Percentiles rank a stretch among this genome's conserved stretches.
These are phyloP conservation scores for Ramichloridium luteum DNA, from an alignment of 2,329 filamentous ascomycete genomes.

Conservation along the genomic window DNA sequence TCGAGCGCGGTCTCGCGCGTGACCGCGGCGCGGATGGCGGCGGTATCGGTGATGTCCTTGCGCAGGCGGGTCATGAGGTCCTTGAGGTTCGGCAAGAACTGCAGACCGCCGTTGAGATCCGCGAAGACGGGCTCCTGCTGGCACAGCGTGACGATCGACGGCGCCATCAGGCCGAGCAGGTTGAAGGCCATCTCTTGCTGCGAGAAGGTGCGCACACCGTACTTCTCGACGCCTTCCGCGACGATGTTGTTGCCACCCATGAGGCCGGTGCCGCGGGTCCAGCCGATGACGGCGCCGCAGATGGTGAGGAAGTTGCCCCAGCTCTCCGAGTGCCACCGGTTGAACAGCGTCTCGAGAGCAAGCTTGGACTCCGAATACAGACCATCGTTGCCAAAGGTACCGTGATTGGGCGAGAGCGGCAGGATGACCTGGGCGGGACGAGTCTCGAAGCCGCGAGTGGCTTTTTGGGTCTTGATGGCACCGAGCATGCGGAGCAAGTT, in stretches of 20 bases:
- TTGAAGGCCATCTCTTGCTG: constrained; percentile 99
- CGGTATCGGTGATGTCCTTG: constrained; percentile 89
- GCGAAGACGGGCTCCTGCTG: constrained; percentile 92
- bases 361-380: constrained; percentile 98
- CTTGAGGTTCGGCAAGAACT: constrained; percentile 94
- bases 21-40: constrained; percentile 83
- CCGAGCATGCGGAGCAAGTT: constrained; percentile 88
- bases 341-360: constrained; percentile 92
- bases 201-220: constrained; percentile 94
- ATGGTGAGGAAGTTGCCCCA: constrained; percentile 98
- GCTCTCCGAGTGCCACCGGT: constrained; percentile 93
- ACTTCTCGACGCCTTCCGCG: constrained; percentile 90
- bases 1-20: constrained; percentile 93
- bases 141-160: constrained; percentile 86
- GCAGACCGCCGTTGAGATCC: constrained; percentile 91
- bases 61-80: constrained; percentile 85
- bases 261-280: constrained; percentile 95
- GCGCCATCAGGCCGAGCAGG: constrained; percentile 87
- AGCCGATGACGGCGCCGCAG: constrained; percentile 95
- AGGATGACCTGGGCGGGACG: constrained; percentile 93
- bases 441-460: constrained; percentile 77
- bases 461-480: constrained; percentile 81
- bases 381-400: constrained; percentile 94
- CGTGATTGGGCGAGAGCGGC: constrained; percentile 92
- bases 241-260: constrained; percentile 98